Evolutionary conservation across 441 rosid species (phyloP), one percentile per base, ranked within the genome.

Genomic region (Theobroma grandiflorum): DNA sequence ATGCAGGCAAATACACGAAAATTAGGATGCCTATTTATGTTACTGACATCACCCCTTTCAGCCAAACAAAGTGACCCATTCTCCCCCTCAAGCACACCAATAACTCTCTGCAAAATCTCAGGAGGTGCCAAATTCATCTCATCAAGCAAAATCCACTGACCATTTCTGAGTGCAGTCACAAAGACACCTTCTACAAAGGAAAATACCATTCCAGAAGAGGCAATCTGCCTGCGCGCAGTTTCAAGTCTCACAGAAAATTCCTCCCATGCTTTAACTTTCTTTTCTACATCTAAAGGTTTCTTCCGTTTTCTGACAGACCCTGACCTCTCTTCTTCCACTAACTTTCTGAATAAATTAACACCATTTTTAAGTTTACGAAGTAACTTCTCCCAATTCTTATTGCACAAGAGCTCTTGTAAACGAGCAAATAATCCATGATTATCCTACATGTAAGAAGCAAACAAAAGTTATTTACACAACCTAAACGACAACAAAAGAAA

Each of bases 111-210:
- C 87, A 97, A 86, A 80, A 94, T 91, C 91, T 97, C 99, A 2
- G 98, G 90, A 78, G 99, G 96, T 79, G 99, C 99, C 87, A 97
- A 88, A 87, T 97, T 97, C 83, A 97, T 91, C 90, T 95, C 99
- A 85, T 97, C 99, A 78, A 97, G 98, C 92, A 97, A 85, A 87
- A 97, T 90, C 99, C 99, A 97, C 75, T 90, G 90, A 55, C 99
- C 99, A 68, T 91, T 91, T 90, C 93, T 86, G 64, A 97, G 96
- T 61, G 99, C 97, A 79, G 90, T 91, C 55, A 97, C 88, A 86
- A 97, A 95, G 65, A 98, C 96, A 71, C 99, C 99, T 85, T 97
- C 99, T 35, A 95, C 95, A 86, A 97, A 97, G 53, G 98, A 91
- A 86, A 97, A 97, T 53, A 92, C 74, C 98, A 95, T 92, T 82